Percentiles rank a stretch among this genome's conserved stretches.
phyloP scores from a whole-genome alignment of 441 rosid species.

The Bruguiera hainesii region DNA sequence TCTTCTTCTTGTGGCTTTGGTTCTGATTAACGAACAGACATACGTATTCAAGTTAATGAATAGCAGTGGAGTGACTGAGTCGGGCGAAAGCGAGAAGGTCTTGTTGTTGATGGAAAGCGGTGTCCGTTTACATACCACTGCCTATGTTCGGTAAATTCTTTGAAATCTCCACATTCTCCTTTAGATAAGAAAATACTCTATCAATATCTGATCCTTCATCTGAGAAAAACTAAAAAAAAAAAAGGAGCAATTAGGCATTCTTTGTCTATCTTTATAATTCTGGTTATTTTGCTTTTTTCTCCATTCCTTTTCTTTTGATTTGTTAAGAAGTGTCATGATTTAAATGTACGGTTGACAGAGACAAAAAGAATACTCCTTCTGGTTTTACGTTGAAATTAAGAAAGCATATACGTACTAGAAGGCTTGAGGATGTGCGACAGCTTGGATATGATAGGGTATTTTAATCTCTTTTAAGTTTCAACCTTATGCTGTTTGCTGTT shows the following conservation, averaged over 20 bases:
- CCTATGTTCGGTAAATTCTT: conserved; percentile 58
- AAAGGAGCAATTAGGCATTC: too few relatives aligned
- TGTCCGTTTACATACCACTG: conserved; percentile 87
- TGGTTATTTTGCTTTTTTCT: background rate
- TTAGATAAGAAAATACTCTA: too few relatives aligned
- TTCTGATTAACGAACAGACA: conserved; percentile 41
- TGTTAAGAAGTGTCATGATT: background rate
- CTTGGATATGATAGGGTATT: conserved; percentile 96
- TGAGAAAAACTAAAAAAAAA: too few relatives aligned
- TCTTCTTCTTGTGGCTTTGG: background rate
- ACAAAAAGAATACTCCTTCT: conserved; percentile 96
- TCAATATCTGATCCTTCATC: too few relatives aligned
- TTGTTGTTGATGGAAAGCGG: conserved; percentile 93
- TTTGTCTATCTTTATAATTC: too few relatives aligned
- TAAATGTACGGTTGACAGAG: conserved; percentile 37
- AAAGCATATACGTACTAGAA: conserved; percentile 87
- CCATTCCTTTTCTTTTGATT: background rate
- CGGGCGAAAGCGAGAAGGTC: conserved; percentile 97
- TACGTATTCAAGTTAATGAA: conserved; percentile 95
- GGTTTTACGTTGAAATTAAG: conserved; percentile 93
- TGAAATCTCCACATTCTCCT: background rate
- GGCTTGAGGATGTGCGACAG: conserved; percentile 98
- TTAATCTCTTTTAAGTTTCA: background rate
- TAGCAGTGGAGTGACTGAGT: conserved; percentile 90
- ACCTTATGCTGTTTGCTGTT: background rate